Percentiles rank a stretch among this genome's conserved stretches.
Evolutionary conservation across 805 yeast species (phyloP).

Genomic region (Saccharomyces eubayanus): DNA sequence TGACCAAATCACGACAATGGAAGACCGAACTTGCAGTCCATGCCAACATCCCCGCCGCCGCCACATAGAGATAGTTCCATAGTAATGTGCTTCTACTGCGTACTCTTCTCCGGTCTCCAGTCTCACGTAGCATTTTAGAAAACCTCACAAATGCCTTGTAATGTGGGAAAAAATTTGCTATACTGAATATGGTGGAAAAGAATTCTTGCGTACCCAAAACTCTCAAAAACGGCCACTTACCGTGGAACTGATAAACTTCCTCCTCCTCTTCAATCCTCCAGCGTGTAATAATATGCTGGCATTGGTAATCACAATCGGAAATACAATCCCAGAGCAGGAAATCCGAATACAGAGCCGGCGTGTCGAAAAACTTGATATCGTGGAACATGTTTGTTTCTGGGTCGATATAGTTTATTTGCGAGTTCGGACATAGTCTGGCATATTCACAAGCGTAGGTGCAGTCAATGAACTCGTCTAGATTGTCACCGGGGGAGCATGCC

Average conservation of each 20-base stretch:
- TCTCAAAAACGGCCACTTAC: constrained; percentile 92
- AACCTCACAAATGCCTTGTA: constrained; percentile 37
- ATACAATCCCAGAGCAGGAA: constrained; percentile 65
- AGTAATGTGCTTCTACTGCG: constrained; percentile 8
- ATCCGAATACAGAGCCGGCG: constrained; percentile 32
- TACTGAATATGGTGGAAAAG: constrained; percentile 70
- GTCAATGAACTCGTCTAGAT: constrained; percentile 45
- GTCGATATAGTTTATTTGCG: constrained; percentile 15
- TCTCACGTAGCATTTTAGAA: constrained; percentile 12
- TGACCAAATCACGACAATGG: constrained; percentile 72
- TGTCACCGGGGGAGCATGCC: constrained; percentile 53
- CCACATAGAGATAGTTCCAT: constrained; percentile 31
- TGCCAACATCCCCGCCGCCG: constrained; percentile 67
- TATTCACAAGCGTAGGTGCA: constrained; percentile 47
- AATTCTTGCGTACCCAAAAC: constrained; percentile 78
- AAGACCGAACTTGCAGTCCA: constrained; percentile 84
- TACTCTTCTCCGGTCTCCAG: constrained; percentile 6
- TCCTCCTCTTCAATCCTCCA: constrained; percentile 40
- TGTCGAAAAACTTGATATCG: constrained; percentile 14
- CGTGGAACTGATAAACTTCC: constrained; percentile 79
- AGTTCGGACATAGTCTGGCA: constrained; percentile 16
- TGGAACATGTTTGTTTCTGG: constrained; percentile 23
- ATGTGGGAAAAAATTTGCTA: constrained; percentile 62
- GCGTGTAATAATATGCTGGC: constrained; percentile 69
- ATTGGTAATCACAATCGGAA: constrained; percentile 84